Percentiles rank a stretch among this genome's conserved stretches.
Conservation (phyloP, 2,329 filamentous ascomycete genomes). For the Venturia pyrina region DNA sequence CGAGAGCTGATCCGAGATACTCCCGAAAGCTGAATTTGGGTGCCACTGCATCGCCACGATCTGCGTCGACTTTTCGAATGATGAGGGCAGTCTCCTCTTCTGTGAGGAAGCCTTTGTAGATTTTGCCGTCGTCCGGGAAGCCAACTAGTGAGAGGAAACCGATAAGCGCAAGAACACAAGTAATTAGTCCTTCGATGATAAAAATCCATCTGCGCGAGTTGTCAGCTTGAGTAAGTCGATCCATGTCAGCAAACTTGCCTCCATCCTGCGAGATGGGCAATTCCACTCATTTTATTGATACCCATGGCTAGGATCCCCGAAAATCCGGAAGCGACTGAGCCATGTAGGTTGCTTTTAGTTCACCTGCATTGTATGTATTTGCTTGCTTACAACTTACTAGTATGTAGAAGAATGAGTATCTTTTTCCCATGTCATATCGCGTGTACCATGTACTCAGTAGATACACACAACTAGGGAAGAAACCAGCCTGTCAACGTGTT, state of each 20-base stretch:
- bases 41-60: conserved; percentile 41
- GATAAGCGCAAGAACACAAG: conserved; percentile 39
- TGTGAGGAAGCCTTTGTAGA: conserved; percentile 31
- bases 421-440: conserved; percentile 57
- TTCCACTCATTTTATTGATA: conserved; percentile 28
- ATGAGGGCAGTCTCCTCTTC: conserved; percentile 38
- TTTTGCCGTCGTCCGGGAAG: conserved; percentile 41
- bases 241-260: conserved; percentile 49
- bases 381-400: conserved; percentile 28
- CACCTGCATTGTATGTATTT: no score
- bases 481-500: conserved; percentile 19
- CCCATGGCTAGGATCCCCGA: conserved; percentile 62
- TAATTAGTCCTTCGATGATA: conserved; percentile 39
- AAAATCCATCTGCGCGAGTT: neutral
- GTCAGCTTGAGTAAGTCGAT: neutral
- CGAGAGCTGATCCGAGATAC: conserved; percentile 37
- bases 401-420: conserved; percentile 60
- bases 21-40: conserved; percentile 38
- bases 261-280: conserved; percentile 38
- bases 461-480: conserved; percentile 35
- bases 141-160: conserved; percentile 52
- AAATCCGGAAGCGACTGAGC: conserved; percentile 55
- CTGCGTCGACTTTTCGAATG: conserved; percentile 41
- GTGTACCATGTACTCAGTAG: conserved; percentile 35
- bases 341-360: conserved; percentile 41